Evolutionary conservation across 2,329 filamentous ascomycete species (phyloP).

Genomic region (Sclerotinia sclerotiorum): DNA sequence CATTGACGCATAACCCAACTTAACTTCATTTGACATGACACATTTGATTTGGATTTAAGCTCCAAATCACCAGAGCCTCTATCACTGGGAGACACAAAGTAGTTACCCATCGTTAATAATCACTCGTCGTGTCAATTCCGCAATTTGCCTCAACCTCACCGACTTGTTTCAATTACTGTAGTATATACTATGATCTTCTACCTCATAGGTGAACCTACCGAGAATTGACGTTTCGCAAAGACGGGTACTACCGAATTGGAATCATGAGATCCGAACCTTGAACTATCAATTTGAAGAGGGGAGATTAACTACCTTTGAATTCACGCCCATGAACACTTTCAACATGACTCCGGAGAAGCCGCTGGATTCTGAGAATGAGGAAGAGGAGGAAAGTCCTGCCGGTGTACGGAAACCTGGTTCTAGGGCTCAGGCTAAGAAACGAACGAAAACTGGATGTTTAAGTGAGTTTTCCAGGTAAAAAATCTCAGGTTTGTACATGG

Average conservation of each 20-base stretch:
- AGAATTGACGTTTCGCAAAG: slow-evolving; percentile 8
- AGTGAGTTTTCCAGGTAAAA: slow-evolving; percentile 55
- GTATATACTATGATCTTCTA: neutral
- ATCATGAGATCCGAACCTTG: slow-evolving; percentile 16
- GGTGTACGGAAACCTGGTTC: slow-evolving; percentile 33
- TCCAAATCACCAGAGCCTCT: neutral
- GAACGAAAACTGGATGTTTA: slow-evolving; percentile 90
- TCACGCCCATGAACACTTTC: neutral
- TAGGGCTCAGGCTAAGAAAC: slow-evolving; percentile 40
- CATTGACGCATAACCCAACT: slow-evolving; percentile 5
- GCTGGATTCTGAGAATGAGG: slow-evolving; percentile 6
- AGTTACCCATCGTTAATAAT: neutral
- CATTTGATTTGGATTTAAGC: neutral
- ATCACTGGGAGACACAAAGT: neutral
- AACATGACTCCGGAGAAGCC: slow-evolving; percentile 1
- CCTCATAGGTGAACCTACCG: slow-evolving; percentile 2
- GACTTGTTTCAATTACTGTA: neutral
- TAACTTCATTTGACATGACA: neutral
- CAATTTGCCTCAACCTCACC: neutral
- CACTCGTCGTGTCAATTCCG: neutral
- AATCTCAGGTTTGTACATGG: neutral
- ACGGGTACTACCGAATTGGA: slow-evolving; percentile 10
- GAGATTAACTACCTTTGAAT: neutral
- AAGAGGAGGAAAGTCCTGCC: slow-evolving; percentile 11
- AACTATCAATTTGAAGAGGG: slow-evolving; percentile 3